Evolutionary conservation across 2,329 filamentous ascomycete genomes (phyloP), one percentile per base, ranked within the genome.

Genomic region (Lasiodiplodia citricola): DNA sequence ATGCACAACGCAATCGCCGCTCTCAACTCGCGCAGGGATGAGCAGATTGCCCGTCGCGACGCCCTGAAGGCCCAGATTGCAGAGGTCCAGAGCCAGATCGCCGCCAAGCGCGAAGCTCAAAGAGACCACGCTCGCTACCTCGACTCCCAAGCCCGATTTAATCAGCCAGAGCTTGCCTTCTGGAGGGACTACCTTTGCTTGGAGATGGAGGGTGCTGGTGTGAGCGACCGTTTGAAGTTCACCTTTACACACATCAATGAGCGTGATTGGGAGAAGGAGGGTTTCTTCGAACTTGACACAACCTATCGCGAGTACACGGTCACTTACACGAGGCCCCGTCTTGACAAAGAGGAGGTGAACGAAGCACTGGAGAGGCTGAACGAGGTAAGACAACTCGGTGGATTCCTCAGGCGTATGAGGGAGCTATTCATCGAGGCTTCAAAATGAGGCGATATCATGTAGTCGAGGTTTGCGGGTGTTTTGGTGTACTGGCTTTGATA

Each of bases 121-220:
- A 85, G 89, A 64, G 87, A 88, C 71, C 89, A 92, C 77, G 89
- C 92, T 58, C 87, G 88, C 71, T 90, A 93, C 73, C 85, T 97
- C 47, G 93, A 96, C 74, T 87, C 91, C 2, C 95, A 98, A 82
- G 88, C 92, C 66, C 88, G 93, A 41, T 92, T 95, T 80, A 98
- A 99, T 80, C 88, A 92, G 54, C 96, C 96, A 0, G 96, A 99
- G 83, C 86, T 99, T 56, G 92, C 94, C 73, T 98, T 98, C 78
- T 99, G 96, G 96, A 92, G 97, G 78, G 91, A 91, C 67, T 96
- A 95, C 77, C 84, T 99, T 70, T 94, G 95, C 69, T 80, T 98
- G 77, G 86, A 91, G 70, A 96, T 99, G 76, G 95, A 98, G 77
- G 95, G 95, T 1, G 92, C 92, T 0, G 94, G 93, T 1, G 87